Conservation (phyloP, 495 filamentous ascomycete species). For the Aspergillus cristatus region DNA sequence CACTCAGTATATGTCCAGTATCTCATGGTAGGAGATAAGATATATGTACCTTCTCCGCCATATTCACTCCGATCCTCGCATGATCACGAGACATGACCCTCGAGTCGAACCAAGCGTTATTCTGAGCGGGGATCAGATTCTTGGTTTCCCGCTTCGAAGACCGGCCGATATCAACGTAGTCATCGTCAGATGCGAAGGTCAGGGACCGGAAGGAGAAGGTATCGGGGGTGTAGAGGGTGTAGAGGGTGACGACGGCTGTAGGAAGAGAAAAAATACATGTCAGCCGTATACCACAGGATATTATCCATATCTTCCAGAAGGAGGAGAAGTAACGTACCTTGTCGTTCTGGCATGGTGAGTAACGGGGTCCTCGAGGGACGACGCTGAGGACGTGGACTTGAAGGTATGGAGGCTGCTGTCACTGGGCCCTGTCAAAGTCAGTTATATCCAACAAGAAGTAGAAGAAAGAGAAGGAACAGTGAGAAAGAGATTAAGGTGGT, state of each 20-base stretch:
- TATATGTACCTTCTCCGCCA: constrained; percentile 32
- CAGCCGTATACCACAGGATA: constrained; percentile 1
- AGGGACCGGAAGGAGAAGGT: constrained; percentile 20
- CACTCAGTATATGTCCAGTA: not conserved
- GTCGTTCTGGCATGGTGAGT: constrained; percentile 23
- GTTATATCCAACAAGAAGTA: too few relatives aligned
- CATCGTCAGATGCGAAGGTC: constrained; percentile 15
- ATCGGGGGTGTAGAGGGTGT: constrained; percentile 13
- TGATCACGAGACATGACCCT: constrained; percentile 76
- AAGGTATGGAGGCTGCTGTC: too few relatives aligned
- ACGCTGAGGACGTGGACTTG: too few relatives aligned
- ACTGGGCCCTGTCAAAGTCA: too few relatives aligned
- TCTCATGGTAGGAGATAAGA: too few relatives aligned
- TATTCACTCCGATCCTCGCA: constrained; percentile 46
- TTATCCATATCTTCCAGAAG: too few relatives aligned
- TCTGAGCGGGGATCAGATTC: constrained; percentile 33
- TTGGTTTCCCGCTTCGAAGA: constrained; percentile 49
- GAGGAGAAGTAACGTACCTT: constrained; percentile 13
- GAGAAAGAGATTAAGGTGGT: too few relatives aligned
- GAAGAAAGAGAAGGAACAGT: not conserved
- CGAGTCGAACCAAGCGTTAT: constrained; percentile 72
- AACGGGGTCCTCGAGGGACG: too few relatives aligned
- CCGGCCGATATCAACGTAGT: constrained; percentile 42
- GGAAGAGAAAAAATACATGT: constrained; percentile 1
- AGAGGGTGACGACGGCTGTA: constrained; percentile 22